phyloP scores from a whole-genome alignment of 257 asterid genomes.

The Penstemon eatonii region DNA sequence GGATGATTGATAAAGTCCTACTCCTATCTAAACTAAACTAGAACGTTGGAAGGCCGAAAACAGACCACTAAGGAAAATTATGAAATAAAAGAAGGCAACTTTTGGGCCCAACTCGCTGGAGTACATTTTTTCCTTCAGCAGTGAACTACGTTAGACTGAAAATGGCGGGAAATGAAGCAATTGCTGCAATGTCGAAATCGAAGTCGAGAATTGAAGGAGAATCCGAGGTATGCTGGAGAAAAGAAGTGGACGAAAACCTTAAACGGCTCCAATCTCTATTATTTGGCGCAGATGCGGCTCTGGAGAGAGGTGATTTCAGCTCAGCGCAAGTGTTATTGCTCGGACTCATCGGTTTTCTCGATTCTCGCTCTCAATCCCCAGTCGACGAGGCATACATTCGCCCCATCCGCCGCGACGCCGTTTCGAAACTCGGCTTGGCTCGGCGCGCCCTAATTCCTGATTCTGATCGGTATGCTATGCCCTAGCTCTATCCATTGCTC shows the following conservation, averaged over 20 bases:
- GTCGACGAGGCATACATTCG: slow-evolving; percentile 69
- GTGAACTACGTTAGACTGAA: background rate
- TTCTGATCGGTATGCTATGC: slow-evolving; percentile 64
- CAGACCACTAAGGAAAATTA: no score
- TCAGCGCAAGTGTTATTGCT: slow-evolving; percentile 71
- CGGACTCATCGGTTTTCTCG: slow-evolving; percentile 88
- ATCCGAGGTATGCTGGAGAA: slow-evolving; percentile 71
- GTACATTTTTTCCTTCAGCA: no score
- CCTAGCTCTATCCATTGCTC: background rate
- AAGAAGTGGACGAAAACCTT: slow-evolving; percentile 70
- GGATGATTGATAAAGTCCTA: no score
- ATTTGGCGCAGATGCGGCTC: slow-evolving; percentile 78
- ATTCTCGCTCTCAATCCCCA: slow-evolving; percentile 65
- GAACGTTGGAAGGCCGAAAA: no score
- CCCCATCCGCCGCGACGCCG: slow-evolving; percentile 85
- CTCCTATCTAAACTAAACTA: no score
- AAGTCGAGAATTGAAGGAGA: slow-evolving; percentile 40
- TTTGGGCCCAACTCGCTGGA: no score
- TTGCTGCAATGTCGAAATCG: slow-evolving; percentile 25
- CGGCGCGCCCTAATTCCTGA: slow-evolving; percentile 56
- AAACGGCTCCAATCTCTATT: slow-evolving; percentile 84
- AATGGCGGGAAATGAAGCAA: slow-evolving; percentile 78
- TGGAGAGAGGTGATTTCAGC: slow-evolving; percentile 69
- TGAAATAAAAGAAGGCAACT: no score
- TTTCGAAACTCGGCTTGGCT: slow-evolving; percentile 62